Evolutionary conservation across 2,329 filamentous ascomycete genomes (phyloP).

Genomic region (Drechslerella dactyloides): DNA sequence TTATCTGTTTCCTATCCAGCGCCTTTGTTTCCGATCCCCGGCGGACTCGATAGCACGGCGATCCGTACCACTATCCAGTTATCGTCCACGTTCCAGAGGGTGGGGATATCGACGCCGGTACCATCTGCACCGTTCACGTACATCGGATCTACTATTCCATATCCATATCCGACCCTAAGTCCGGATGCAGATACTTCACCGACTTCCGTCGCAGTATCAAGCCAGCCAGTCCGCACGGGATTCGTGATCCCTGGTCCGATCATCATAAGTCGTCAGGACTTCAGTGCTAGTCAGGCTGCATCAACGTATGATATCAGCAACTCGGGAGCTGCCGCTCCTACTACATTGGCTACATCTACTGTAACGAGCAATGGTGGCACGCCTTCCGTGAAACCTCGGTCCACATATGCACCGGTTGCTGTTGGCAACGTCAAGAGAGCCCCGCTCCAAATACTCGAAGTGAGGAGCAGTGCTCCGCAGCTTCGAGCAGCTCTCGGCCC

Average conservation of each 20-base stretch:
- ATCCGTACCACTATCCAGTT: slow-evolving; percentile 25
- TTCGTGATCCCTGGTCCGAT: slow-evolving; percentile 11
- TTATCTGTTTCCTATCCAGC: slow-evolving; percentile 19
- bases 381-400: neutral
- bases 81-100: slow-evolving; percentile 11
- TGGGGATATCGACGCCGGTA: slow-evolving; percentile 8
- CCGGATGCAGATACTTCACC: neutral
- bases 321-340: slow-evolving; percentile 1
- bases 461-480: neutral
- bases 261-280: slow-evolving; percentile 2
- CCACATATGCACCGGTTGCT: slow-evolving; percentile 13
- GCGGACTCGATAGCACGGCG: neutral
- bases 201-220: neutral
- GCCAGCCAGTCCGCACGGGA: slow-evolving; percentile 19
- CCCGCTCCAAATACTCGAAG: neutral
- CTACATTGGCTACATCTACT: slow-evolving; percentile 20
- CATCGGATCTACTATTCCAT: slow-evolving; percentile 13
- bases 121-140: slow-evolving; percentile 4
- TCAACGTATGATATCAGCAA: slow-evolving; percentile 4
- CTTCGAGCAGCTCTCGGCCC: neutral
- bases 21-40: slow-evolving; percentile 25
- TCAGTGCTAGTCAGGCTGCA: neutral
- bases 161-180: neutral
- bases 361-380: neutral
- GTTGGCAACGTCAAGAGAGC: neutral